Evolutionary conservation across 495 filamentous ascomycete genomes (phyloP), one percentile per base, ranked within the genome.

Genomic region (Xanthoparmelia taractica): DNA sequence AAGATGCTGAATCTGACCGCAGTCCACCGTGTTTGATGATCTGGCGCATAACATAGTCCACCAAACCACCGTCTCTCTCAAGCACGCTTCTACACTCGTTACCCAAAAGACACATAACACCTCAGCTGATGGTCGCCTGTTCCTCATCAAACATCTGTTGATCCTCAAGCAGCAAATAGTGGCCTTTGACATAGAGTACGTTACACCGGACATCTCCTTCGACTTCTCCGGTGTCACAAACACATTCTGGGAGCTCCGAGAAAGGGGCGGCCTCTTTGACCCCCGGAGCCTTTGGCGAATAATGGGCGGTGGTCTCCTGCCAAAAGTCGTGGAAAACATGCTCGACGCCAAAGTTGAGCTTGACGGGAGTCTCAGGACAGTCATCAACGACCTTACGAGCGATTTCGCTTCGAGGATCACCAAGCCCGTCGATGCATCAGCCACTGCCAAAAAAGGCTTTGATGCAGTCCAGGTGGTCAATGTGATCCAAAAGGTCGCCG

Each of bases 131-230:
- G 82, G 84, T 1, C 86, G 91, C 66, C 81, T 97, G 37, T 97
- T 97, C 74, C 84, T 95, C 65, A 86, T 97, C 74, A 92, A 90
- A 67, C 92, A 97, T 71, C 80, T 97, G 4, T 86, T 96, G 45
- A 85, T 95, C 64, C 83, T 97, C 15, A 96, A 96, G 69, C 91
- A 93, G 66, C 87, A 93, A 67, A 90, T 97, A 36, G 83, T 96
- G 41, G 90, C 91, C 23, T 92, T 96, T 66, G 92, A 97, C 75
- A 94, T 97, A 62, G 85, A 88, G 72, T 93, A 88, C 67, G 89
- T 92, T 52, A 84, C 88, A 38, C 87, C 89, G 38, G 85, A 85
- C 64, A 77, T 87, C 37, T 82, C 83, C 23, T 81, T 89, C 66
- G 87, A 96, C 73, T 94, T 96, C 73, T 84, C 87, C 29, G 84